Base-by-base conservation (phyloP, 208 protist genomes). In the Acanthamoeba triangularis region DNA sequence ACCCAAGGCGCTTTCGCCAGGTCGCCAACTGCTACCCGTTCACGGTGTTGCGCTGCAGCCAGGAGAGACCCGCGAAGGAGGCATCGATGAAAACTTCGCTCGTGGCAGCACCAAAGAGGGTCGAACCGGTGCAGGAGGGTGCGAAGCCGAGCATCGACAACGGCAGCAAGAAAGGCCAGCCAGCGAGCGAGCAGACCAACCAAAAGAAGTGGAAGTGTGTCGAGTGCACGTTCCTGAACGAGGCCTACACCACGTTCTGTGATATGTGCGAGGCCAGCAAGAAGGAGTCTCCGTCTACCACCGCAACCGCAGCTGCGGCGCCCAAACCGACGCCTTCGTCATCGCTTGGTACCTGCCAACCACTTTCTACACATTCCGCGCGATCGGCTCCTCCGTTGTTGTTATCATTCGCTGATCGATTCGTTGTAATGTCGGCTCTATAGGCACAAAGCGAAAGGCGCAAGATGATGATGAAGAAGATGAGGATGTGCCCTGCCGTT, bases 201-300 rank as follows among this genome's bases (percentile, higher is more conserved):
- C 52, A 56, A 56, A 56, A 47, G 56, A 61, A 37, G 65, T 72
- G 65, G 65, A 37, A 13, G 65, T 72, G 65, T 20, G 30, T 7
- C 65, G 30, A 37, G 20, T 72, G 65, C 65, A 37, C 65, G 13
- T 72, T 72, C 65, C 8, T 72, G n/a, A 72, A 72, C 65, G 65
- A 72, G 65, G 65, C n/a, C n/a, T 72, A 72, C 30, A 72, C 65
- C 11, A 37, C 65, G 65, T 72, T 72, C 30, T 72, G 65, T 37
- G 65, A 72, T n/a, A 37, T 37, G 25, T 72, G 65, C 30, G 65
- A 72, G 20, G 65, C 65, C n/a, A 37, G 41, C 41, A 47, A 47
- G 41, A 47, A 33, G n/a, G 8, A 37, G 30, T 6, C 14, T 30
- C 16, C 65, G 7, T 1, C 65, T 10, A 8, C 30, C 28, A 2